Evolutionary conservation across 176 grass and related monocot species (phyloP), one percentile per base, ranked within the genome.

Genomic region (Eremochloa ophiuroides): DNA sequence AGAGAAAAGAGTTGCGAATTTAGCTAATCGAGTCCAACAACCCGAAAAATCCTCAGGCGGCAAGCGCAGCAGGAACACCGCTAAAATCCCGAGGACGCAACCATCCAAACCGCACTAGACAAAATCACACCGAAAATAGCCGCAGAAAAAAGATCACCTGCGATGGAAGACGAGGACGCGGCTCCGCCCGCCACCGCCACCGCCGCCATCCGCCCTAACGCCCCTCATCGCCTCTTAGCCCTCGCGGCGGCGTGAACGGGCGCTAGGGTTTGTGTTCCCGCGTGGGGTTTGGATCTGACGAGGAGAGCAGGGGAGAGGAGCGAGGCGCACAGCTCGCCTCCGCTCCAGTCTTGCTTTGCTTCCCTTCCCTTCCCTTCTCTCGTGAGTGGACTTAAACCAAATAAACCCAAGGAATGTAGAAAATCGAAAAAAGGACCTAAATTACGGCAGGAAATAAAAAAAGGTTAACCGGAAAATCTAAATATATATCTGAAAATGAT

Each of bases 221-320:
- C 59, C 80, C 68, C 80, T 66, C 86, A 88, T 88, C 74, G 38
- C 66, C 16, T 23, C 46, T 18, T 30, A 1, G 5, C 62, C 46
- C 46, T 56, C 48, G 72, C 62, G 53, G 56, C 71, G 62, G 71
- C 51, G 66, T 66, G 66, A 62, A 34, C 31, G 22, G 18, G 44
- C 1, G 66, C 66, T 88, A 88, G 80, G 80, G 80, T 83, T 88
- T 78, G 74, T 66, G 42, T 43, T 60, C 1, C 33, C 33, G 20
- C 31, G 2, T 43, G 65, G 79, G 74, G 69, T 88, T 83, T 66
- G 80, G 80, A 88, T 88, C 75, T 88, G 80, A 71, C 41, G 14
- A 38, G 46, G 14, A 38, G 46, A 66, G 71, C 60, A 34, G 51
- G 5, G 29, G 3, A 23, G 25, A 66, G 40, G 34, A 22, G 61